phyloP scores from a whole-genome alignment of 768 basidiomycete genomes.

The Leccinum imitatum region DNA sequence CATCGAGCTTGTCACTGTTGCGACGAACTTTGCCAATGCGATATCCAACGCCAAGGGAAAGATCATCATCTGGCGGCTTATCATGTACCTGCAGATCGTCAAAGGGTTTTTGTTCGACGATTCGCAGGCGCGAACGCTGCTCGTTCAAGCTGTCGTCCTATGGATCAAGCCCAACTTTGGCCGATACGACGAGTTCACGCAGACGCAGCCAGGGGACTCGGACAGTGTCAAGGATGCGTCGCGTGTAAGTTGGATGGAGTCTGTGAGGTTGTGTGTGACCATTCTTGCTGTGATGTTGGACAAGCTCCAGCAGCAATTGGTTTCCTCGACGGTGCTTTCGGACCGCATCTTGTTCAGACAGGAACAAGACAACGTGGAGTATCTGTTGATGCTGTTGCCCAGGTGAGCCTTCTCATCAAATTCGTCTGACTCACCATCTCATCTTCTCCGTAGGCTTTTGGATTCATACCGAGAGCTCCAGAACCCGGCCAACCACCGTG shows the following conservation, averaged over 20 bases:
- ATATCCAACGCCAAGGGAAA: conserved; percentile 77
- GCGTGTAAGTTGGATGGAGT: conserved; percentile 87
- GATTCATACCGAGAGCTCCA: conserved; percentile 88
- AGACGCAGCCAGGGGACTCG: conserved; percentile 61
- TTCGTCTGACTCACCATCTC: conserved; percentile 5
- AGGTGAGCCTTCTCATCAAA: conserved; percentile 47
- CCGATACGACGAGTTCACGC: conserved; percentile 78
- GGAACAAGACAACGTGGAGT: conserved; percentile 93
- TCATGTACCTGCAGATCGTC: conserved; percentile 91
- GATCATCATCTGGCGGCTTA: conserved; percentile 89
- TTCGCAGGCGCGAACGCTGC: conserved; percentile 67
- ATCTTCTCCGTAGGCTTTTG: conserved; percentile 53
- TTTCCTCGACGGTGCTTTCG: conserved; percentile 58
- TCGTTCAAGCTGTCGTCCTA: conserved; percentile 84
- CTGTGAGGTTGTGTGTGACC: conserved; percentile 84
- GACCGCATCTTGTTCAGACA: conserved; percentile 64
- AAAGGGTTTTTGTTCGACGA: conserved; percentile 87
- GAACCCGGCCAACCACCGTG: conserved; percentile 59
- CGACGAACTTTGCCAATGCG: conserved; percentile 85
- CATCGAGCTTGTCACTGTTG: conserved; percentile 83
- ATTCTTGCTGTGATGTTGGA: conserved; percentile 89
- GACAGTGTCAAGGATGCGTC: conserved; percentile 68
- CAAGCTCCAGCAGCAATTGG: conserved; percentile 79
- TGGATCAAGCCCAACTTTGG: conserved; percentile 98
- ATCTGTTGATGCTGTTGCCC: conserved; percentile 77